phyloP scores from a whole-genome alignment of 306 rosid genomes.

The Rubus idaeus region DNA sequence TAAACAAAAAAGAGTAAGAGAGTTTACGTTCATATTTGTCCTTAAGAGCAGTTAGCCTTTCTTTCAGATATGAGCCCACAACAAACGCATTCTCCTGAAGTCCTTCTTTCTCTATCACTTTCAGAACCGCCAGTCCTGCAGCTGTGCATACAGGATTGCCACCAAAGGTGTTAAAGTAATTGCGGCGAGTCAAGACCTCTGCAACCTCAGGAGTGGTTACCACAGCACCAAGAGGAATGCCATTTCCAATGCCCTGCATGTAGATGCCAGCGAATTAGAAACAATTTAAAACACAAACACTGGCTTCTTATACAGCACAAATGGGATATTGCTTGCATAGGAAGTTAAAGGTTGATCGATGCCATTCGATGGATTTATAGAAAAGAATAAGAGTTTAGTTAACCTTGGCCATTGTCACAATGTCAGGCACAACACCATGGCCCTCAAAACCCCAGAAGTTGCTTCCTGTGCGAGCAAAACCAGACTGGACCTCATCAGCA shows the following conservation, averaged over 20 bases:
- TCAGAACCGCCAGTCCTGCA: conserved; percentile 86
- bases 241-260: conserved; percentile 86
- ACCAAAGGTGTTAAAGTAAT: conserved; percentile 87
- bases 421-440: conserved; percentile 92
- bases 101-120: conserved; percentile 82
- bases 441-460: conserved; percentile 93
- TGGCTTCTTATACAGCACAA: not conserved
- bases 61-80: conserved; percentile 75
- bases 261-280: conserved; percentile 25
- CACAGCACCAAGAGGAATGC: conserved; percentile 96
- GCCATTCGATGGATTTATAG: not conserved
- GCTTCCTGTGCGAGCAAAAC: conserved; percentile 90
- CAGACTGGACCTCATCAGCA: conserved; percentile 91
- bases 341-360: not conserved
- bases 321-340: not conserved
- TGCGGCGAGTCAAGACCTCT: conserved; percentile 66
- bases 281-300: not conserved
- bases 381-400: conserved; percentile 6
- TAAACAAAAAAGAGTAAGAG: not conserved
- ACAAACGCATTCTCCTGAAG: conserved; percentile 76
- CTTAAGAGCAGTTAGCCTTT: conserved; percentile 58
- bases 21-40: conserved; percentile 72
- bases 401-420: conserved; percentile 96
- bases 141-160: conserved; percentile 95
- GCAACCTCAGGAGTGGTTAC: conserved; percentile 95